These are phyloP conservation scores for Chaetomidium leptoderma DNA, from an alignment of 495 filamentous ascomycete genomes.

Conservation along the genomic window DNA sequence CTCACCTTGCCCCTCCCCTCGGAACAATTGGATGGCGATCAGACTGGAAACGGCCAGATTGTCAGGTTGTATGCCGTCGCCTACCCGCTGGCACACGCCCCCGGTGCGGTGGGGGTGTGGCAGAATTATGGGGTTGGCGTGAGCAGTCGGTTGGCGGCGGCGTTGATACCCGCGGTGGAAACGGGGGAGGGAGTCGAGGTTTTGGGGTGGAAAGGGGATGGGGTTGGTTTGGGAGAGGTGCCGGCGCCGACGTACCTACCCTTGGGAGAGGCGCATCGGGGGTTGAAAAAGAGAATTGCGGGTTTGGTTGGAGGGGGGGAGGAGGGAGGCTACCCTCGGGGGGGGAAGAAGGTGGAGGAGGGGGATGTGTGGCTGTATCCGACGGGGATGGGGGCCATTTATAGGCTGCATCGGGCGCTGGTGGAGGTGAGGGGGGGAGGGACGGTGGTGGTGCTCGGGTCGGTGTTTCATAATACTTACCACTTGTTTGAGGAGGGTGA, in stretches of 20 bases:
- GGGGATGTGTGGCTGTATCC: constrained; percentile 44
- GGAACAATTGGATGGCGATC: background rate
- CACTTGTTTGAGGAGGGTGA: constrained; percentile 31
- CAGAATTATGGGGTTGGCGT: constrained; percentile 38
- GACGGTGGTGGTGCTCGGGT: constrained; percentile 32
- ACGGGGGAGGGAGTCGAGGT: background rate
- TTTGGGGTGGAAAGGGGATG: background rate
- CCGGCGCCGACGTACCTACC: constrained; percentile 24
- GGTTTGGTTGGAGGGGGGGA: constrained; percentile 28
- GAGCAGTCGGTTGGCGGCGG: constrained; percentile 36
- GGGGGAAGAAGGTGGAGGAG: constrained; percentile 10
- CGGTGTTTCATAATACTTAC: constrained; percentile 37
- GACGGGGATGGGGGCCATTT: constrained; percentile 48
- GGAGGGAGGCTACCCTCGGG: too few species aligned
- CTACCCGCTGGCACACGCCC: constrained; percentile 29
- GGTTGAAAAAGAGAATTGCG: constrained; percentile 35
- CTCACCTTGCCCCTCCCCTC: constrained; percentile 3
- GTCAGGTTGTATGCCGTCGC: constrained; percentile 37
- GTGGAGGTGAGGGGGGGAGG: constrained; percentile 16
- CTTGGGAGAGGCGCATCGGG: constrained; percentile 25
- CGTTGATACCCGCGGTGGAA: constrained; percentile 26
- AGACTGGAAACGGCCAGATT: background rate
- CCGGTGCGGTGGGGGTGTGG: constrained; percentile 38
- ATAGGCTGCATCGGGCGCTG: constrained; percentile 20
- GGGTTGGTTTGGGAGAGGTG: background rate